Evolutionary conservation across 306 rosid species (phyloP).

Genomic region (Vicia villosa): DNA sequence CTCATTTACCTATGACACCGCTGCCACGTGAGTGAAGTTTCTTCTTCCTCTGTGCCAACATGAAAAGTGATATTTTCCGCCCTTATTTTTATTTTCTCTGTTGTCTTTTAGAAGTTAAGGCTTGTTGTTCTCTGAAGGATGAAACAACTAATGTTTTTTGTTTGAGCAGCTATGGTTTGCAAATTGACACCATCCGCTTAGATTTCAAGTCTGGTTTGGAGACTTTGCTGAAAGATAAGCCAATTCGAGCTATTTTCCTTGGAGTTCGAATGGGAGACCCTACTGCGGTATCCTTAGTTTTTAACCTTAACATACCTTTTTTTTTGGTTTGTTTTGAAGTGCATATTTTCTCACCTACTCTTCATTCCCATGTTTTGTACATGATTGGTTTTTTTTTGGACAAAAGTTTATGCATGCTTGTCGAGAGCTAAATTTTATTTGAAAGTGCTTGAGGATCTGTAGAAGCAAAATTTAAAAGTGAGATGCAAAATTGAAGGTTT

Average conservation of each 20-base stretch:
- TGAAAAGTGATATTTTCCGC: constrained; percentile 7
- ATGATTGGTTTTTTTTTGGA: not conserved
- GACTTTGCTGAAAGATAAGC: constrained; percentile 70
- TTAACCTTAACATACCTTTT: constrained; percentile 18
- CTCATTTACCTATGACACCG: constrained; percentile 79
- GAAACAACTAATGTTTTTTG: constrained; percentile 32
- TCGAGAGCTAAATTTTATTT: constrained; percentile 13
- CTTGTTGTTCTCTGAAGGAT: constrained; percentile 10
- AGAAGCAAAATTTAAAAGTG: constrained; percentile 24
- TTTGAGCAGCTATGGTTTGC: constrained; percentile 79
- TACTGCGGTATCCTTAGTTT: constrained; percentile 73
- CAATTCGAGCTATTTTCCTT: constrained; percentile 88
- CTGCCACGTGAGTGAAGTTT: constrained; percentile 63
- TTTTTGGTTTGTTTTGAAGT: not conserved
- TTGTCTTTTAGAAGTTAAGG: constrained; percentile 20
- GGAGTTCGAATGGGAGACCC: constrained; percentile 99
- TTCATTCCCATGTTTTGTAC: constrained; percentile 10
- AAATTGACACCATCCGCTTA: constrained; percentile 72
- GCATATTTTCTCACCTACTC: constrained; percentile 8
- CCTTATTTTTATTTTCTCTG: constrained; percentile 9
- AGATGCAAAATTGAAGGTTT: constrained; percentile 10
- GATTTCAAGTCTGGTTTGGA: constrained; percentile 98
- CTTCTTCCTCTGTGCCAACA: constrained; percentile 12
- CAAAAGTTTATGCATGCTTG: not conserved
- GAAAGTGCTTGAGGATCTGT: constrained; percentile 10